A percentile compares a stretch with the other conserved stretches of the same genome.
Conservation (phyloP, 192 early-diverging fungal genomes). For the Backusella liffmaniae region DNA sequence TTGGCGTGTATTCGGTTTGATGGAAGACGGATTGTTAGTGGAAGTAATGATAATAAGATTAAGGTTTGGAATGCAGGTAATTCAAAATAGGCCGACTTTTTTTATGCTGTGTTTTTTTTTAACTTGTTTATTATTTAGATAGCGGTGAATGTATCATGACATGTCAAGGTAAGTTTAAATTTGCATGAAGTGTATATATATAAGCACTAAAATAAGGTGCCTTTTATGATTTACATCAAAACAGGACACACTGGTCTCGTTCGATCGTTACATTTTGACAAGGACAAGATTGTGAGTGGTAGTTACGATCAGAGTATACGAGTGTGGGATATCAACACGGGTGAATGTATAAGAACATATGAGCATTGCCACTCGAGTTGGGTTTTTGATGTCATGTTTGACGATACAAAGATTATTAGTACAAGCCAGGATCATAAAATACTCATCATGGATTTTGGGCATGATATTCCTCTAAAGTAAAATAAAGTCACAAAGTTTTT, state of each 20-base stretch:
- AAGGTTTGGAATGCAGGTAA: constrained; percentile 69
- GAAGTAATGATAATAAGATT: constrained; percentile 78
- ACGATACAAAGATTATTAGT: constrained; percentile 73
- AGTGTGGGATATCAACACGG: constrained; percentile 89
- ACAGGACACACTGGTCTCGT: constrained; percentile 71
- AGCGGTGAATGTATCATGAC: constrained; percentile 63
- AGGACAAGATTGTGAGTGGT: constrained; percentile 82
- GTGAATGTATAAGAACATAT: constrained; percentile 72
- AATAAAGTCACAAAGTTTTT: not conserved
- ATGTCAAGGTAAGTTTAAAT: constrained; percentile 36
- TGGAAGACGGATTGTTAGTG: constrained; percentile 76
- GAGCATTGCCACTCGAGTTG: constrained; percentile 82
- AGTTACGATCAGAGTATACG: constrained; percentile 94
- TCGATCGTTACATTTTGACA: constrained; percentile 84
- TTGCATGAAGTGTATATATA: not conserved
- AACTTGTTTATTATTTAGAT: not conserved
- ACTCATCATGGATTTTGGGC: constrained; percentile 43
- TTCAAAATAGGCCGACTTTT: not conserved
- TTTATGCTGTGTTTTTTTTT: not conserved
- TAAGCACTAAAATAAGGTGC: not conserved
- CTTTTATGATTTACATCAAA: not conserved
- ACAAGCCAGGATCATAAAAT: constrained; percentile 47
- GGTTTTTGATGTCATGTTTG: constrained; percentile 97
- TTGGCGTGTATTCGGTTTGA: constrained; percentile 94
- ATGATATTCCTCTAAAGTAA: not conserved